Evolutionary conservation across 2,329 filamentous ascomycete genomes (phyloP).

Genomic region (Thielaviopsis populi): DNA sequence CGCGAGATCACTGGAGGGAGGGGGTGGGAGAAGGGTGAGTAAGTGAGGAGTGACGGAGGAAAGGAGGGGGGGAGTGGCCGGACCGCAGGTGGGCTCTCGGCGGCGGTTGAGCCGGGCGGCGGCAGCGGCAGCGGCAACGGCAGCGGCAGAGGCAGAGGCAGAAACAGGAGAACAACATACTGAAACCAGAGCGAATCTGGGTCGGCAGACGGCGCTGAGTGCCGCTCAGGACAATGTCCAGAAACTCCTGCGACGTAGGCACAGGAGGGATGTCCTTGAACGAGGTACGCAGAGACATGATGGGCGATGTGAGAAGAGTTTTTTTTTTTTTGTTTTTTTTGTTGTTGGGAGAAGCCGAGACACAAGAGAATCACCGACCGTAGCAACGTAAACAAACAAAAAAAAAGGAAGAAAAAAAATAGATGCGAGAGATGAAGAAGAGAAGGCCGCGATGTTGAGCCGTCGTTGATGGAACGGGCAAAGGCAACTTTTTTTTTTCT

Average conservation of each 20-base stretch:
- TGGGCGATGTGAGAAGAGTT: constrained; percentile 11
- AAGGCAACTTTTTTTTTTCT: constrained; percentile 14
- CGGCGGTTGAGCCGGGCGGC: no score
- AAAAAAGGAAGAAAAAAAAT: constrained; percentile 7
- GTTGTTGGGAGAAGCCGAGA: not conserved
- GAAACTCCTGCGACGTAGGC: constrained; percentile 84
- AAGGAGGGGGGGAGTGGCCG: not conserved
- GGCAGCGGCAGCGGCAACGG: no score
- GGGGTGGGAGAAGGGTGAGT: not conserved
- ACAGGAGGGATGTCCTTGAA: constrained; percentile 75
- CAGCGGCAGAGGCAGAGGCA: no score
- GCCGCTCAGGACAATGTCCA: constrained; percentile 90
- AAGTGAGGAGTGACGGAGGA: not conserved
- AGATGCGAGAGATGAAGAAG: not conserved
- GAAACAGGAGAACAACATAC: constrained; percentile 33
- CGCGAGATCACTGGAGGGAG: constrained; percentile 14
- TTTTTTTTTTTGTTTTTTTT: no score
- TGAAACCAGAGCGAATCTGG: constrained; percentile 89
- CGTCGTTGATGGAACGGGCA: constrained; percentile 1
- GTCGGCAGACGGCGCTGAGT: constrained; percentile 88
- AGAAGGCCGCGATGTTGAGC: not conserved
- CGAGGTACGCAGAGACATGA: constrained; percentile 29
- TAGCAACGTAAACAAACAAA: not conserved
- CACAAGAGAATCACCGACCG: not conserved
- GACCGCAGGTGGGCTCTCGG: not conserved